Base-by-base conservation (phyloP, 345 rosid species). In the Carallia brachiata region DNA sequence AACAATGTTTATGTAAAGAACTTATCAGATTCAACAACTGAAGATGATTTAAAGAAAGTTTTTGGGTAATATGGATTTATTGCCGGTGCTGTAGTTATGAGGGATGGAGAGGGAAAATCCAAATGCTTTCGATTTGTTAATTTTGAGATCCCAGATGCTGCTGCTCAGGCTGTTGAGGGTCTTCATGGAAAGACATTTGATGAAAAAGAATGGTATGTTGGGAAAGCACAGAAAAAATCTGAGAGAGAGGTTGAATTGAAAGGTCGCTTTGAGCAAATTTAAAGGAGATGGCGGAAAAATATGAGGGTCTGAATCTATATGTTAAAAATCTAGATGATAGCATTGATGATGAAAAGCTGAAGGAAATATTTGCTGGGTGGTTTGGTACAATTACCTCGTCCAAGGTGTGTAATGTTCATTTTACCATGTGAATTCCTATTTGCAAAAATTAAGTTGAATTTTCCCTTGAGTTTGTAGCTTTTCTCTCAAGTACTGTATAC, bases 151-250 rank as follows among this genome's bases (percentile, higher is more conserved):
- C 18, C 74, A 1, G 74, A 70, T 62, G 74, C 52, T 70, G 74
- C 74, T 62, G 74, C 68, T 36, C 53, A 6, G 13, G 57, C 74
- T 54, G 74, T 70, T 34, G 68, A 62, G 68, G 74, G 37, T 18
- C 67, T 70, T 36, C 36, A 70, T 70, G 68, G 74, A 27, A 62
- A 53, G 68, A 62, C 52, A 34, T 70, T 70, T 70, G 74, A 70
- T 61, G 74, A 70, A 31, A 70, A 62, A 39, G 68, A 70, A 48
- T 70, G 74, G 74, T 70, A 70, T 61, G 74, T 70, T 19, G 74
- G 74, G 6, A 70, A 70, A 54, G 74, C 68, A 6, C 74, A 70
- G 52, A 70, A 70, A 54, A 70, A 70, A 55, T 70, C 68, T 70
- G 74, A 70, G n/a, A 62, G 74, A 55, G 74, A 70, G 52, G 10